Conservation (phyloP, 345 rosid species). For the Barbarea vulgaris region DNA sequence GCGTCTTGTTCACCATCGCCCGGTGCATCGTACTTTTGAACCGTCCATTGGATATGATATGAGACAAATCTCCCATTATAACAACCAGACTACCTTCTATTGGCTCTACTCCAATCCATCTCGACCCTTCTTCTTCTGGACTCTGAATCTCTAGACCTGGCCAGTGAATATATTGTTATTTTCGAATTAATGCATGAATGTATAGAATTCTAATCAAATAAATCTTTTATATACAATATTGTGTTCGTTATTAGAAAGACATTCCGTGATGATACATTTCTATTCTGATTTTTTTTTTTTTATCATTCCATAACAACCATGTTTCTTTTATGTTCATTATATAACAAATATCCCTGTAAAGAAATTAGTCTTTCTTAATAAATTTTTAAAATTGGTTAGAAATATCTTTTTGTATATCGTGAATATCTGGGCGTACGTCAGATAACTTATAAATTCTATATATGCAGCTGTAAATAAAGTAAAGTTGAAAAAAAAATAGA, state of each 20-base stretch:
- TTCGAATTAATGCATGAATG: not conserved
- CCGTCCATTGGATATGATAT: conserved; percentile 49
- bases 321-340: too few relatives aligned
- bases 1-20: conserved; percentile 47
- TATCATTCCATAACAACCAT: too few relatives aligned
- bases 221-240: not conserved
- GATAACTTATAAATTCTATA: too few relatives aligned
- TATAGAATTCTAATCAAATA: not conserved
- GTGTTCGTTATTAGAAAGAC: too few relatives aligned
- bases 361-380: not conserved
- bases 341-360: not conserved
- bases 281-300: too few relatives aligned
- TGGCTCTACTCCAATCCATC: conserved; percentile 51
- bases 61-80: conserved; percentile 52
- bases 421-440: too few relatives aligned
- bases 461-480: too few relatives aligned
- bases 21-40: conserved; percentile 51
- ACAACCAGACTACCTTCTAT: conserved; percentile 43
- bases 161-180: not conserved
- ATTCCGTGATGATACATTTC: not conserved
- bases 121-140: conserved; percentile 25
- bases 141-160: conserved; percentile 47
- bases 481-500: too few relatives aligned
- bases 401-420: too few relatives aligned
- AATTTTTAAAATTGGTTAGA: not conserved